Percentiles rank a stretch among this genome's conserved stretches.
Conservation (phyloP, 352 stramenopile genomes). For the Thraustochytrium striatum region DNA sequence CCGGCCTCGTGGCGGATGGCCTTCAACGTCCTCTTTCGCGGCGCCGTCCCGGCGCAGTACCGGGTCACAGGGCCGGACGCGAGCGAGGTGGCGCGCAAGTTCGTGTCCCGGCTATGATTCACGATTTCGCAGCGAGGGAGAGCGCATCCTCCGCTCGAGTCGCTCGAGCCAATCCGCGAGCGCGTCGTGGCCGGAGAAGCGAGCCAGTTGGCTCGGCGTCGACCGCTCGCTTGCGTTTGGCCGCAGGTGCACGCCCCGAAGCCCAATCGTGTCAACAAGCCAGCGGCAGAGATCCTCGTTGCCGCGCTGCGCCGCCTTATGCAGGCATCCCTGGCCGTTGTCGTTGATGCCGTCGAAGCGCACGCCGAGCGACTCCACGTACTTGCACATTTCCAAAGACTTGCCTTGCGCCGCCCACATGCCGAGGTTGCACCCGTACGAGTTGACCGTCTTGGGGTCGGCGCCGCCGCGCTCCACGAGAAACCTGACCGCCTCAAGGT, state of each 20-base stretch:
- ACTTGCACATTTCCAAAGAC: neutral
- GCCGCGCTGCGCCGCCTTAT: constrained; percentile 41
- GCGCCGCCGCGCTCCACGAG: constrained; percentile 10
- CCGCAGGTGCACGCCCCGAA: constrained; percentile 20
- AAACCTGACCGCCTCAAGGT: neutral
- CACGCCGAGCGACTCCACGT: neutral
- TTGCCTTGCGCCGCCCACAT: constrained; percentile 27
- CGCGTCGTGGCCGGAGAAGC: constrained; percentile 13
- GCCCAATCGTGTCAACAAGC: neutral
- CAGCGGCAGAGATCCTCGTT: constrained; percentile 19
- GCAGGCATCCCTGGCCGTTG: constrained; percentile 33
- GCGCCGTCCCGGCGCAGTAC: neutral
- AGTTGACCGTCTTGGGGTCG: neutral
- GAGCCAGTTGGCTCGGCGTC: neutral
- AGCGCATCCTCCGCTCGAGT: neutral
- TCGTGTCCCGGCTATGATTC: no score
- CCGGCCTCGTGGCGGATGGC: neutral
- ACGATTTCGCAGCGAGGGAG: no score
- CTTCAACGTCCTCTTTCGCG: constrained; percentile 3
- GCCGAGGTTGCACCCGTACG: constrained; percentile 33
- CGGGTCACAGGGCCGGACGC: neutral
- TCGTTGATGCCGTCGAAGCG: constrained; percentile 28
- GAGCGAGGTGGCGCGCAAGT: no score
- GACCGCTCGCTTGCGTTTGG: constrained; percentile 37
- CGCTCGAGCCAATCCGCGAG: neutral